These are phyloP conservation scores for Chrysosporium keratinophilum DNA, from an alignment of 2,329 filamentous ascomycete genomes.

Conservation along the genomic window DNA sequence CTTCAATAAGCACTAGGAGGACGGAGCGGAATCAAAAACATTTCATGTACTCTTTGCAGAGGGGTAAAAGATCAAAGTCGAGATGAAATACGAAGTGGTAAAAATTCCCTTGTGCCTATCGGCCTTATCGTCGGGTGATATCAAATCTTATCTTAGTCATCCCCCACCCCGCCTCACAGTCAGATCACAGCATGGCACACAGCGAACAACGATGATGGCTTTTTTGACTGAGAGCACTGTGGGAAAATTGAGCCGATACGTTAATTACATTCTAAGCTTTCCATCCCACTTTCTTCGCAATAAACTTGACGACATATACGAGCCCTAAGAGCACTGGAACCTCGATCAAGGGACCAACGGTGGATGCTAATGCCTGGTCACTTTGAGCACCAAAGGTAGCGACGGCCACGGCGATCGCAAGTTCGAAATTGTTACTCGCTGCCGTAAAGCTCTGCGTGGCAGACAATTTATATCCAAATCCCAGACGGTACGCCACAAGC, in stretches of 20 bases:
- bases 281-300: constrained; percentile 24
- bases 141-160: not conserved
- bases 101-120: not conserved
- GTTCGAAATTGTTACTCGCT: constrained; percentile 85
- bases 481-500: constrained; percentile 50
- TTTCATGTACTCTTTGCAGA: too few relatives aligned
- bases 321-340: constrained; percentile 69
- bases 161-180: too few relatives aligned
- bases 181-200: too few relatives aligned
- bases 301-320: constrained; percentile 61
- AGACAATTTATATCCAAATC: constrained; percentile 61
- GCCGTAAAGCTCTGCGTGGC: constrained; percentile 79
- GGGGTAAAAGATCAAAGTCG: too few relatives aligned
- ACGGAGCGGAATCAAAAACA: not conserved
- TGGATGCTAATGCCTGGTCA: constrained; percentile 69
- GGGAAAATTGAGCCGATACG: not conserved
- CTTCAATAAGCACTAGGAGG: not conserved
- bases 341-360: constrained; percentile 76
- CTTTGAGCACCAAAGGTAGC: constrained; percentile 68
- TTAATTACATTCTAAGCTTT: constrained; percentile 17
- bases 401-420: constrained; percentile 80
- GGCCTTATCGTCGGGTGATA: not conserved
- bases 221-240: too few relatives aligned
- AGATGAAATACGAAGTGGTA: not conserved
- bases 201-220: too few relatives aligned